A percentile compares a stretch with the other conserved stretches of the same genome.
Conservation (phyloP, 2,329 filamentous ascomycete species). For the Pseudogymnoascus sp. region DNA sequence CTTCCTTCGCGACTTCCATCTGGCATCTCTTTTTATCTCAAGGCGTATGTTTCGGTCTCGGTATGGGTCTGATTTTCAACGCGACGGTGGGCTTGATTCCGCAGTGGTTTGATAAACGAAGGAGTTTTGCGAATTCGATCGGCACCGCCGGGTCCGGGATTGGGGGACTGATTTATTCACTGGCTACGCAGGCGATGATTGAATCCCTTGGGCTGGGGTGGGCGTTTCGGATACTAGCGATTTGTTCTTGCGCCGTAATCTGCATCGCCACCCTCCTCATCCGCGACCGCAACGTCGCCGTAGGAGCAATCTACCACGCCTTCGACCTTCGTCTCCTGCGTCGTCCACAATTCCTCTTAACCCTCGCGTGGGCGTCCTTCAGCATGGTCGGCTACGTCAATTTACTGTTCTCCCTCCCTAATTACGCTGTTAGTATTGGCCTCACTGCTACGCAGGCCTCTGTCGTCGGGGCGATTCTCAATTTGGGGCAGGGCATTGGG, state of each 20-base stretch:
- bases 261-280: background rate
- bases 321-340: conserved; percentile 23
- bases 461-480: conserved; percentile 35
- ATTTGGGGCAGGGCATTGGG: conserved; percentile 39
- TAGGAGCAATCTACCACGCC: background rate
- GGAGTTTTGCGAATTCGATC: conserved; percentile 51
- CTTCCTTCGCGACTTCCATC: conserved; percentile 57
- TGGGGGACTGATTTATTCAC: conserved; percentile 45
- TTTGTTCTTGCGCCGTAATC: background rate
- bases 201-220: conserved; percentile 43
- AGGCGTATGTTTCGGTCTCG: conserved; percentile 63
- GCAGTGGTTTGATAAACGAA: conserved; percentile 51
- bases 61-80: conserved; percentile 63
- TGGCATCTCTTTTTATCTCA: conserved; percentile 71
- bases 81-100: conserved; percentile 54
- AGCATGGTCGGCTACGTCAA: conserved; percentile 40
- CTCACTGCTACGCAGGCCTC: conserved; percentile 33
- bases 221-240: conserved; percentile 43
- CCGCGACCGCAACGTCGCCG: background rate
- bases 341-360: conserved; percentile 29
- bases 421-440: conserved; percentile 38
- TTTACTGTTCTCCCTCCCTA: conserved; percentile 38
- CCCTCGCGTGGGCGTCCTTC: conserved; percentile 35
- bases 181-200: conserved; percentile 48
- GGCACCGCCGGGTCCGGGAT: conserved; percentile 44